These are phyloP conservation scores for Chlamydomonas incerta DNA, from an alignment of 139 green algal genomes.

Conservation along the genomic window DNA sequence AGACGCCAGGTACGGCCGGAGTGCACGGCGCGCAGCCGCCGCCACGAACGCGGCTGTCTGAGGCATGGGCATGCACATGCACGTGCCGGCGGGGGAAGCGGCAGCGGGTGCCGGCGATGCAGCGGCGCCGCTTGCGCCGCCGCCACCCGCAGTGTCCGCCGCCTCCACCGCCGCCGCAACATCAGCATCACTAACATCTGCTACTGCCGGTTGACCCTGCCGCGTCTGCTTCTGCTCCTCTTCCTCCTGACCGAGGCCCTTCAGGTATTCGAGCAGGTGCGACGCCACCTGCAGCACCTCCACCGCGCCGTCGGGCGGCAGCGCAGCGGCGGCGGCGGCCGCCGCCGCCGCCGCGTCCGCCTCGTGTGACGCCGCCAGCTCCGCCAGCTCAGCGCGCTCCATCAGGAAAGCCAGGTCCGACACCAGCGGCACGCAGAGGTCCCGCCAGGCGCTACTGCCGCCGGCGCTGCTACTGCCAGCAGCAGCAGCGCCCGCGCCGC, in stretches of 20 bases:
- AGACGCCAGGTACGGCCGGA: neutral
- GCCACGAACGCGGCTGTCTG: neutral
- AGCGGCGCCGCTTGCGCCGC: too few species aligned
- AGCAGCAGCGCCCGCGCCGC: neutral
- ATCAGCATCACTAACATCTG: too few species aligned
- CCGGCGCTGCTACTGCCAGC: neutral
- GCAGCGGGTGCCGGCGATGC: neutral
- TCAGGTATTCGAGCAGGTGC: neutral
- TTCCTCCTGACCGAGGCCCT: neutral
- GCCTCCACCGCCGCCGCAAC: too few species aligned
- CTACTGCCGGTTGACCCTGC: neutral
- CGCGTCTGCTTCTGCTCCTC: too few species aligned
- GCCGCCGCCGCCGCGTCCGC: neutral
- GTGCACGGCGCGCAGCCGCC: too few species aligned
- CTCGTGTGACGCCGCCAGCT: neutral
- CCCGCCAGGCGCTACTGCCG: neutral
- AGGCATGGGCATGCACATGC: too few species aligned
- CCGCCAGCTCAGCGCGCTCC: slow-evolving; percentile 19
- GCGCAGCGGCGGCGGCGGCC: too few species aligned
- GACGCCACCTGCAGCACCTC: neutral
- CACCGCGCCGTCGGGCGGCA: slow-evolving; percentile 5
- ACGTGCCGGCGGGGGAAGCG: too few species aligned
- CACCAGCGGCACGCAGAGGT: slow-evolving; percentile 6
- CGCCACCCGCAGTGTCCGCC: too few species aligned
- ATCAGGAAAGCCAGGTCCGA: slow-evolving; percentile 20